Evolutionary conservation across 805 yeast species (phyloP).

Genomic region (Cyberlindnera maritima): DNA sequence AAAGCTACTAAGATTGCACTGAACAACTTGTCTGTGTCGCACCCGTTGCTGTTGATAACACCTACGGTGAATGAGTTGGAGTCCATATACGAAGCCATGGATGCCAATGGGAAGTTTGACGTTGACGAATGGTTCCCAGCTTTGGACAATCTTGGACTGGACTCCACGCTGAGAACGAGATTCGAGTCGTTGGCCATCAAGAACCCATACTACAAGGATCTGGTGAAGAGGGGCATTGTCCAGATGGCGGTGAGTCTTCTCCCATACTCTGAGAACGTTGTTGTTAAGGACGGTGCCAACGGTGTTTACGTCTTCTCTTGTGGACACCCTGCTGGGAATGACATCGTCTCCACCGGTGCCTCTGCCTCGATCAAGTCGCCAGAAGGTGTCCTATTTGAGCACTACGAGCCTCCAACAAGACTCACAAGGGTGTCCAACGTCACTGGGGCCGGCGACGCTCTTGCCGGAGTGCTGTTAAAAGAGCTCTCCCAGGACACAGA

Average conservation of each 20-base stretch:
- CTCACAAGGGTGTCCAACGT: slow-evolving; percentile 50
- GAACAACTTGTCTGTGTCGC: slow-evolving; percentile 1
- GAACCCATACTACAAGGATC: slow-evolving; percentile 24
- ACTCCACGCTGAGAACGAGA: slow-evolving; percentile 43
- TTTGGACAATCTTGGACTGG: slow-evolving; percentile 56
- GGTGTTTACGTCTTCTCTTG: slow-evolving; percentile 54
- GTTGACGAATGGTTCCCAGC: slow-evolving; percentile 71
- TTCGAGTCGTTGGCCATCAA: slow-evolving; percentile 35
- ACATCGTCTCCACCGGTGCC: slow-evolving; percentile 5
- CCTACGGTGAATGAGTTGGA: slow-evolving; percentile 69
- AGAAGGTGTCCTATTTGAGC: slow-evolving; percentile 55
- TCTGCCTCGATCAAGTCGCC: slow-evolving; percentile 17
- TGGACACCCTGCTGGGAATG: slow-evolving; percentile 7
- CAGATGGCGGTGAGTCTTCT: slow-evolving; percentile 71
- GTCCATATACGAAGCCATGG: slow-evolving; percentile 51
- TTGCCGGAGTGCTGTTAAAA: slow-evolving; percentile 58
- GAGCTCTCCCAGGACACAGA: slow-evolving; percentile 7
- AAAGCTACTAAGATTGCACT: slow-evolving; percentile 45
- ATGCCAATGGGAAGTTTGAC: slow-evolving; percentile 41
- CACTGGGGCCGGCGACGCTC: slow-evolving; percentile 88
- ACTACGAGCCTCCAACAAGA: slow-evolving; percentile 43
- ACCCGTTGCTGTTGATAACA: slow-evolving; percentile 34
- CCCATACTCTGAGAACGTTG: slow-evolving; percentile 66
- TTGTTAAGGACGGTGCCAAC: slow-evolving; percentile 63
- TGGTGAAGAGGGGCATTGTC: slow-evolving; percentile 43